Evolutionary conservation across 805 yeast species (phyloP).

Genomic region (Candida pseudofarinosa): DNA sequence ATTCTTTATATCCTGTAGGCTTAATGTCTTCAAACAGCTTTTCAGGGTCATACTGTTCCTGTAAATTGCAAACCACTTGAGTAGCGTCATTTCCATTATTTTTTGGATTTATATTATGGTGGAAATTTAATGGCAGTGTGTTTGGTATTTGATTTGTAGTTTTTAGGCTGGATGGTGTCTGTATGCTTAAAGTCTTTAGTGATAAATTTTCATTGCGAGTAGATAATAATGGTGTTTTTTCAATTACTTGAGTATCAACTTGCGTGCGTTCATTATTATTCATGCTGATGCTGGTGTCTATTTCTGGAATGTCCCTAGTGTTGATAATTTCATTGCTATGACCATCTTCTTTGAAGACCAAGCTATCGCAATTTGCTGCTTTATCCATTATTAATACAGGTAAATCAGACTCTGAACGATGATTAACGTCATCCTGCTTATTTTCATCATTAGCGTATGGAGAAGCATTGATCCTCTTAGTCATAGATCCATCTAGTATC

Average conservation of each 20-base stretch:
- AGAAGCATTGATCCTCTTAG: background rate
- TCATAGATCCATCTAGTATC: background rate
- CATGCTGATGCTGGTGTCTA: conserved; percentile 1
- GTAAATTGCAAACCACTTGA: background rate
- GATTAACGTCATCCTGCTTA: too few species aligned
- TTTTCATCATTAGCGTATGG: background rate
- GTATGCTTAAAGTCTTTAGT: background rate
- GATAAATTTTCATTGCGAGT: background rate
- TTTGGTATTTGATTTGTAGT: background rate
- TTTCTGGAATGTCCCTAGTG: background rate
- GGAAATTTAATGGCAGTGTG: background rate
- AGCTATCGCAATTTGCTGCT: background rate
- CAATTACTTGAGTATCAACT: conserved; percentile 2
- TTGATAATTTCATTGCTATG: conserved; percentile 4
- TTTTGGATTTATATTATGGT: background rate
- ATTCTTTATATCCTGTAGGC: background rate
- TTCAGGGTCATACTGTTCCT: conserved; percentile 2
- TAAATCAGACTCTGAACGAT: background rate
- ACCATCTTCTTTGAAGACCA: background rate
- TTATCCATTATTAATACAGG: background rate
- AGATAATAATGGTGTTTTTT: background rate
- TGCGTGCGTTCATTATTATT: background rate
- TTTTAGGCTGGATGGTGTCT: background rate
- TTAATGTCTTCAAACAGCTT: too few species aligned
- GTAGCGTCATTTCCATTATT: background rate